Conservation (phyloP, 495 filamentous ascomycete genomes). For the Tuber brumale region DNA sequence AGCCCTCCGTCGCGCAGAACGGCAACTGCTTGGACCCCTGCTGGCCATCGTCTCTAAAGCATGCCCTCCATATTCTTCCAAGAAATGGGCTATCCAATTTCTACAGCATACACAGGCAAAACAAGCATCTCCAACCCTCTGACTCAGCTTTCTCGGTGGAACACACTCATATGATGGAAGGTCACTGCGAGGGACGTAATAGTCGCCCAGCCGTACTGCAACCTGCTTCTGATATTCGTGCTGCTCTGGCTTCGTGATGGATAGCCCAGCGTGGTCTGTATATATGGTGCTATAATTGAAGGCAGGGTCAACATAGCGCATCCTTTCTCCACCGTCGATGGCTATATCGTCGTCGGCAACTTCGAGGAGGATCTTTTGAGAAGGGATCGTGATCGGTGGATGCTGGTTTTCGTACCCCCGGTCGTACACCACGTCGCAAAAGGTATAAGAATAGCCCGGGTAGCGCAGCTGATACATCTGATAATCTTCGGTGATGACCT, state of each 20-base stretch:
- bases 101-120: conserved; percentile 27
- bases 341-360: conserved; percentile 17
- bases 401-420: conserved; percentile 24
- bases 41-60: not conserved
- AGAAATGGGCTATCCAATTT: conserved; percentile 19
- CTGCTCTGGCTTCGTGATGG: conserved; percentile 10
- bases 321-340: conserved; percentile 7
- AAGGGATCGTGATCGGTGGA: conserved; percentile 17
- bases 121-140: conserved; percentile 20
- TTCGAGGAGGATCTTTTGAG: conserved; percentile 28
- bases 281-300: conserved; percentile 22
- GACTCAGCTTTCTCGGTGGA: not conserved
- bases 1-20: not conserved
- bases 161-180: conserved; percentile 24
- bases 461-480: conserved; percentile 31
- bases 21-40: not conserved
- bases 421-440: conserved; percentile 31
- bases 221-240: conserved; percentile 14
- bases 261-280: conserved; percentile 26
- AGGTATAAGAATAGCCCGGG: conserved; percentile 21
- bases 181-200: conserved; percentile 18
- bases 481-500: conserved; percentile 30
- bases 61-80: not conserved
- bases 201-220: conserved; percentile 25
- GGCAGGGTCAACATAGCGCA: conserved; percentile 28